These are phyloP conservation scores for Saturnispora halmiae DNA, from an alignment of 805 yeast genomes.

Conservation along the genomic window DNA sequence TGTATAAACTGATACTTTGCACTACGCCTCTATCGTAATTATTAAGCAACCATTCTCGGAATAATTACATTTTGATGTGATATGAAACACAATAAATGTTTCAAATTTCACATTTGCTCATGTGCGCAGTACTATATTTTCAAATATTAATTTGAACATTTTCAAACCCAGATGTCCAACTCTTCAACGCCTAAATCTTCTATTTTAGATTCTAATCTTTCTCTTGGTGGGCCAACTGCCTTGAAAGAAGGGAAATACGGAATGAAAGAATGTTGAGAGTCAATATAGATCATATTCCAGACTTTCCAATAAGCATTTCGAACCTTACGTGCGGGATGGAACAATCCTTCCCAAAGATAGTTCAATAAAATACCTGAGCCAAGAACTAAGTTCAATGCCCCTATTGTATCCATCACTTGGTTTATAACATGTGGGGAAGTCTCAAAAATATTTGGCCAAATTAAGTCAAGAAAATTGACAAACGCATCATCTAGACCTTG, in stretches of 20 bases:
- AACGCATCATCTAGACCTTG: constrained; percentile 72
- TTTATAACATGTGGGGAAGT: constrained; percentile 91
- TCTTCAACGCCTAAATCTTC: constrained; percentile 25
- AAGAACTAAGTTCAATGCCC: constrained; percentile 56
- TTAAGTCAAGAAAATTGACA: constrained; percentile 67
- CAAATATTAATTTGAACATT: background rate
- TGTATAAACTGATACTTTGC: too few relatives aligned
- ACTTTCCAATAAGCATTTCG: constrained; percentile 79
- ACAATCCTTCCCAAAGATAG: constrained; percentile 80
- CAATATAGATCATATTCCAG: constrained; percentile 69
- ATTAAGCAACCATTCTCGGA: too few relatives aligned
- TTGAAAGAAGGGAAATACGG: constrained; percentile 83
- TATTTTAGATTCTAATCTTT: constrained; percentile 10
- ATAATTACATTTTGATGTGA: too few relatives aligned
- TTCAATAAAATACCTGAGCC: constrained; percentile 71
- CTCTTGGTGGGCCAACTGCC: constrained; percentile 24
- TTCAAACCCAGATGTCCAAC: constrained; percentile 25
- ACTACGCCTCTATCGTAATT: too few relatives aligned
- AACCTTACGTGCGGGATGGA: constrained; percentile 88
- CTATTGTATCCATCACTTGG: constrained; percentile 73
- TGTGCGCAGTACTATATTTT: background rate
- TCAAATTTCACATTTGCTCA: too few relatives aligned
- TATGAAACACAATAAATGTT: background rate
- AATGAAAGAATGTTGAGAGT: constrained; percentile 63
- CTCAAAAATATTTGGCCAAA: constrained; percentile 85